Base-by-base conservation (phyloP, 192 early-diverging fungal genomes). In the Backusella parvicylindrica region DNA sequence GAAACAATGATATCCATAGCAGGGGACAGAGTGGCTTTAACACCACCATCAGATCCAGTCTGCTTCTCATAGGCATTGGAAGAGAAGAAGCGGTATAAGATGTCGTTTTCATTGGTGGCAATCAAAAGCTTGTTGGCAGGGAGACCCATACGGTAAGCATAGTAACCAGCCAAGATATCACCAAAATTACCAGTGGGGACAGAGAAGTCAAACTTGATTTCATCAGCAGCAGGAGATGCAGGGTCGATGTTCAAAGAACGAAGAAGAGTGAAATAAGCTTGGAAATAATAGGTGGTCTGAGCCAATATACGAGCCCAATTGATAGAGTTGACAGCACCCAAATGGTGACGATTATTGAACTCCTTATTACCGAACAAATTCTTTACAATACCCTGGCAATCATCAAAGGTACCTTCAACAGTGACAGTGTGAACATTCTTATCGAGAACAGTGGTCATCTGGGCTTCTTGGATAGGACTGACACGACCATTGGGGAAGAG, bases 101-200 rank as follows among this genome's bases (percentile, higher is more conserved):
- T 99, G 82, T 99, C 97, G 81, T 99, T 99, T 64, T 89, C 90
- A 83, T 99, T 99, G 33, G 98, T 99, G n/a, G 98, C 96, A 50
- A 97, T 88, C 16, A 94, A 79, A 49, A 99, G 87, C 40, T 88
- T 87, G 32, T 83, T 82, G 72, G 94, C 88, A 8, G 98, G 98
- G 23, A 99, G 89, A 28, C 97, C 97, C 92, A 99, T 93, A 68
- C 88, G 90, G 36, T 89, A 84, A 15, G 96, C 95, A 83, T 93
- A 98, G 83, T 91, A 96, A 8, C 97, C 98, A 11, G 98, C 96
- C 56, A 99, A 85, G 41, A 93, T 84, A 72, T 95, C 95, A 70
- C 98, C 98, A 92, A 99, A 99, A 86, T 99, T 99, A 26, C 98
- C 98, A 13, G 98, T 95, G 43, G 98, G 97, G 36, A 99, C 98